A percentile compares a stretch with the other conserved stretches of the same genome.
Evolutionary conservation across 139 green algal genomes (phyloP).

Genomic region (Gonium pectorale): DNA sequence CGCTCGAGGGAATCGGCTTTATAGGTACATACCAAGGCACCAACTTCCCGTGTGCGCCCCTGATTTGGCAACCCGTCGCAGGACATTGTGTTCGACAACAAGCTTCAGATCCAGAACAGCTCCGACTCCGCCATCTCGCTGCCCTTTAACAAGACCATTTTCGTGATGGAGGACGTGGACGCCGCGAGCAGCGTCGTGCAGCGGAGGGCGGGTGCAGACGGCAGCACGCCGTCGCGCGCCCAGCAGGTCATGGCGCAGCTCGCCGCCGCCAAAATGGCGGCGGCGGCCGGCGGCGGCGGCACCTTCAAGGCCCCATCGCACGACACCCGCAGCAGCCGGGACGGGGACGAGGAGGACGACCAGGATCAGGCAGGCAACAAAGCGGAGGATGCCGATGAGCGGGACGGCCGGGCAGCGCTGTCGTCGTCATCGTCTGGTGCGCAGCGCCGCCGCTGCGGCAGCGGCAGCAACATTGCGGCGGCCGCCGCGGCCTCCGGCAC

Average conservation of each 20-base stretch:
- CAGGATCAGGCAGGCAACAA: conserved; percentile 1
- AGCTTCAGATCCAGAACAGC: conserved; percentile 32
- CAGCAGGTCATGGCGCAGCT: conserved; percentile 4
- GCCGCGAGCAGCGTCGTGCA: conserved; percentile 48
- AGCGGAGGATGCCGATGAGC: not conserved
- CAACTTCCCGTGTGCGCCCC: no score
- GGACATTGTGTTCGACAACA: conserved; percentile 45
- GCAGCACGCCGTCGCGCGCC: not conserved
- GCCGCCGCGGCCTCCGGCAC: no score
- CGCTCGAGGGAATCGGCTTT: no score
- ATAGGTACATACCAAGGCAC: no score
- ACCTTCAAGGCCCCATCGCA: not conserved
- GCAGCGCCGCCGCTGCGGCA: no score
- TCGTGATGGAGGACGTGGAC: conserved; percentile 73
- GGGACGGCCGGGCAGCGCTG: no score
- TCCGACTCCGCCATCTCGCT: conserved; percentile 34
- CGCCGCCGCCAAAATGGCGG: not conserved
- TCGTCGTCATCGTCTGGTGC: no score
- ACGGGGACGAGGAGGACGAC: not conserved
- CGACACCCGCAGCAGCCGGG: not conserved
- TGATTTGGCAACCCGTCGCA: no score
- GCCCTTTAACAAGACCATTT: conserved; percentile 66
- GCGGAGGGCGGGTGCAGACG: conserved; percentile 17
- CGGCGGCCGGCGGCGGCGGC: not conserved
- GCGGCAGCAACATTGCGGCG: no score